Base-by-base conservation (phyloP, 768 basidiomycete genomes). In the Pisolithus marmoratus region DNA sequence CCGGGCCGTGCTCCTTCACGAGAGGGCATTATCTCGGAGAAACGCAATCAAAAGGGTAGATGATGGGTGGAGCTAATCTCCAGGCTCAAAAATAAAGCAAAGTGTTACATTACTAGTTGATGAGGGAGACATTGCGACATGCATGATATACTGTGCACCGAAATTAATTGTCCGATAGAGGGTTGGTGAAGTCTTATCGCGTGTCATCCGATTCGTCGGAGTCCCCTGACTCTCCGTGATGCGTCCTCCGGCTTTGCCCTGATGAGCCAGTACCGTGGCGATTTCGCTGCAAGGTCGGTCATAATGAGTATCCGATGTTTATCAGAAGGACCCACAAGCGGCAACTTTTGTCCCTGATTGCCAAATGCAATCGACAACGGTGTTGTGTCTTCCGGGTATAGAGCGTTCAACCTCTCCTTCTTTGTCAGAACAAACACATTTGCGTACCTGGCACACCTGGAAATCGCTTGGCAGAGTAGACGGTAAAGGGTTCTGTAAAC, bases 401-500 rank as follows among this genome's bases (percentile, higher is more conserved):
- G 53, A 49, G 53, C 54, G 55, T 60, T 60, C 64, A 58, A 48
- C 55, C 19, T 47, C 17, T 50, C 20, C 49, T 40, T 46, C 46
- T 48, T 54, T 45, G 45, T 46, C 26, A 8, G 48, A 57, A 50
- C 58, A 54, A 57, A 36, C 9, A 53, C 53, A 54, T 17, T 51
- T 65, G 63, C 68, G 64, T 58, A 90, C 90, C 89, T 71, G 91
- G 88, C 40, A 97, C 94, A 46, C 94, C 94, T 46, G 91, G 92
- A 73, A 95, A 97, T 46, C 88, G 83, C 73, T 97, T 97, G 34
- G 94, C 94, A 2, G 91, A 92, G 69, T 75, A 94, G 1, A 97
- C 94, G 11, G 81, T 80, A 63, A 96, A 95, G 24, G 83, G 77
- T 24, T 90, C 83, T 38, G 90, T 87, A 66, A 87, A 90, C 2